Conservation (phyloP, 306 rosid genomes). For the Vigna angularis region DNA sequence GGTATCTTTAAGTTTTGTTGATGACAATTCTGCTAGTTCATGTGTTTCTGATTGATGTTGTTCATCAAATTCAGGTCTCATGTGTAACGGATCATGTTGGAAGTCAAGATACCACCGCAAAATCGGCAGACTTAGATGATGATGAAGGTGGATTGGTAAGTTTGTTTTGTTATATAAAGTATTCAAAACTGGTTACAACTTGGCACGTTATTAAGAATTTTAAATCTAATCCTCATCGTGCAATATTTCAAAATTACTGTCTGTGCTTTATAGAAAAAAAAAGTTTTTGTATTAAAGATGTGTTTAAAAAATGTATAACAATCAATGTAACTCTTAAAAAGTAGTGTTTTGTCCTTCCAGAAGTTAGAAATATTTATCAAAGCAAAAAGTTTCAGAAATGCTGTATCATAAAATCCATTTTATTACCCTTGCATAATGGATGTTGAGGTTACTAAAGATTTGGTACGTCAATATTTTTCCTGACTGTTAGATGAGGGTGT, state of each 20-base stretch:
- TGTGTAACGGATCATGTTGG: conserved; percentile 95
- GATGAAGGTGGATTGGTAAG: conserved; percentile 99
- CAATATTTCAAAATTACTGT: conserved; percentile 4
- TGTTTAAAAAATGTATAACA: not conserved
- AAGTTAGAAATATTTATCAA: not conserved
- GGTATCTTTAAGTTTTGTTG: conserved; percentile 7
- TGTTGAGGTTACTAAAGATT: conserved; percentile 16
- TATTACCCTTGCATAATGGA: too few relatives aligned
- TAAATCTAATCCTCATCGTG: conserved; percentile 17
- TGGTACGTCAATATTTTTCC: conserved; percentile 22
- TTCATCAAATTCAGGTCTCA: conserved; percentile 69
- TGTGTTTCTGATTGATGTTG: conserved; percentile 36
- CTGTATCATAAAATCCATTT: not conserved
- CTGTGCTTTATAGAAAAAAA: not conserved
- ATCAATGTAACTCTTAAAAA: not conserved
- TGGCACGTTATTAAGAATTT: not conserved
- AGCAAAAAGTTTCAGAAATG: not conserved
- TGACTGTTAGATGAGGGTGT: conserved; percentile 7
- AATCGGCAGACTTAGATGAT: conserved; percentile 94
- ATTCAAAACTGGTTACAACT: not conserved
- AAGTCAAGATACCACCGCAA: conserved; percentile 79
- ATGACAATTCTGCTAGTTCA: conserved; percentile 11
- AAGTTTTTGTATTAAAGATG: not conserved
- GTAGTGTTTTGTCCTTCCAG: not conserved
- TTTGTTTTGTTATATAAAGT: conserved; percentile 6